Evolutionary conservation across 305 asterid species (phyloP), one percentile per base, ranked within the genome.

Genomic region (Fraxinus angustifolia): DNA sequence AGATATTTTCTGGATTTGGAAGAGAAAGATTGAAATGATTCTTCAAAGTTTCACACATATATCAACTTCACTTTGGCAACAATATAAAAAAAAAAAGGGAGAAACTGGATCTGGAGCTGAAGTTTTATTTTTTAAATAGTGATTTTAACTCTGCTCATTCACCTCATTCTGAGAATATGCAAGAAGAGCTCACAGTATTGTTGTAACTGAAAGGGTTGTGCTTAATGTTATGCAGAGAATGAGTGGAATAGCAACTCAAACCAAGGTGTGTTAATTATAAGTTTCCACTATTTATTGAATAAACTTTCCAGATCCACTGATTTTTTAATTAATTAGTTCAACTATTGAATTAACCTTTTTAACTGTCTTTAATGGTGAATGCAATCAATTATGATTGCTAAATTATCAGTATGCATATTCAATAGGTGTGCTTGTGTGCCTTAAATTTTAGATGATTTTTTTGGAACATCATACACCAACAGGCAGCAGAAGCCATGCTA

Each of bases 221-320:
- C 99, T 94, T 79, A 96, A 94, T 87, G 94, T 96, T 83, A 96
- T 96, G 97, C 98, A 96, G 90, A 90, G 99, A 83, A 96, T 96
- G 99, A 96, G 99, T 80, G 99, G 99, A 88, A 88, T 96, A 78
- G 98, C 98, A 53, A 94, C 98, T 86, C 92, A 93, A 77, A 92
- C 97, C 62, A 91, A 91, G 97, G 99, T 93, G 79, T 40, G 83
- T 79, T 60, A 78, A 23, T 62, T 65, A 83, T 17, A 11, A 62
- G 73, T 84, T 65, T 68, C 80, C 23, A 4, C 77, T 77, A 16
- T 72, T 75, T 62, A 74, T 45, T 74, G 23, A 74, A 31, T 16
- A 23, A 30, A 8, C n/a, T 21, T 68, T 42, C 8, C 10, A 31
- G 36, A 45, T 70, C 67, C 35, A 31, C 16, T 67, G 28, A 17